Conservation (phyloP, 2,329 filamentous ascomycete genomes). For the Harringtonia aguacate region DNA sequence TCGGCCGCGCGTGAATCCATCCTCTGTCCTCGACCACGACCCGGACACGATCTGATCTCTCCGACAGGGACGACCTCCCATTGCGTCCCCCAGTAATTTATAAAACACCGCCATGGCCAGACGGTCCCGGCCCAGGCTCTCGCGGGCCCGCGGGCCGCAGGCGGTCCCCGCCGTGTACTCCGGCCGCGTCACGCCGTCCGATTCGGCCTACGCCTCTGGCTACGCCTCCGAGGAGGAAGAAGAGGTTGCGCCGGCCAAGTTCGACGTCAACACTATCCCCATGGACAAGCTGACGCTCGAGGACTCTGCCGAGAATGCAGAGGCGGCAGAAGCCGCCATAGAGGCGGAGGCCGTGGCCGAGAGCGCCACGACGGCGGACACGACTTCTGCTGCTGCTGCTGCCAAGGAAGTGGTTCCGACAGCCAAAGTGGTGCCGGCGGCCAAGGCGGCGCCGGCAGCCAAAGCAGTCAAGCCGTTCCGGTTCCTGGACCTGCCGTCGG, state of each 20-base stretch:
- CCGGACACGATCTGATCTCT: too few relatives aligned
- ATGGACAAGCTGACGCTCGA: conserved; percentile 34
- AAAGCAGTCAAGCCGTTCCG: conserved; percentile 37
- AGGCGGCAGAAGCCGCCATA: conserved; percentile 9
- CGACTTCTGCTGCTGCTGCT: too few relatives aligned
- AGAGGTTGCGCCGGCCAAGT: conserved; percentile 24
- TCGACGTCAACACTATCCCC: conserved; percentile 16
- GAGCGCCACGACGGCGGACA: conserved; percentile 3
- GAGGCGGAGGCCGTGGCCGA: not conserved
- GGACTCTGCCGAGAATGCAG: conserved; percentile 17
- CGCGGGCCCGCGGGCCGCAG: conserved; percentile 18
- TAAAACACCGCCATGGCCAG: conserved; percentile 3
- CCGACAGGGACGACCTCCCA: too few relatives aligned
- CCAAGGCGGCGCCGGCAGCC: not conserved
- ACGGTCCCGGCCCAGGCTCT: conserved; percentile 16
- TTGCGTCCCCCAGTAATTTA: too few relatives aligned
- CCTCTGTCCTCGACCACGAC: not conserved
- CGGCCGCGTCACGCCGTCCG: conserved; percentile 21
- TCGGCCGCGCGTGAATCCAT: too few relatives aligned
- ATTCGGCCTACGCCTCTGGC: conserved; percentile 25
- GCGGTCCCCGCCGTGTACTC: conserved; percentile 21
- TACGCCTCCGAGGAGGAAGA: conserved; percentile 26
- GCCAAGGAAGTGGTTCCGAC: conserved; percentile 4
- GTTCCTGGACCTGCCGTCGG: conserved; percentile 57
- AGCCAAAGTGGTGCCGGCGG: conserved; percentile 10